Evolutionary conservation across 129 eudicot genomes (phyloP), one percentile per base, ranked within the genome.

Genomic region (Escallonia rubra): DNA sequence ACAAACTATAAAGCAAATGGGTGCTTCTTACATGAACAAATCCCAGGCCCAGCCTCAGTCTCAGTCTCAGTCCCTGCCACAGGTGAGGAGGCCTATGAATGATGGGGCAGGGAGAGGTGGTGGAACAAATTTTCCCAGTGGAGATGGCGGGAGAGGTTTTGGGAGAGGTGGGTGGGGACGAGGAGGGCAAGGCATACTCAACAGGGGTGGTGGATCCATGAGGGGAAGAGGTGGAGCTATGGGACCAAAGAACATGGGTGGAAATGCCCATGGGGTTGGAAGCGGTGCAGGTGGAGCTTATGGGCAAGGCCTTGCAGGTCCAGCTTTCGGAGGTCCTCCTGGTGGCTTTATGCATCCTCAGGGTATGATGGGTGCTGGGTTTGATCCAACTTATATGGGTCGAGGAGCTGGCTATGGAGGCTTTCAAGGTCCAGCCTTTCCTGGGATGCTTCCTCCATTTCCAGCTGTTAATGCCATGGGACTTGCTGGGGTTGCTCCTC

Each of bases 341-440:
- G 95, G 86, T 48, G 97, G 97, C 48, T 69, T 87, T 66, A 91
- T 91, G 97, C 97, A 74, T 76, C 96, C 96, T 58, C 95, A 90
- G 59, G 89, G 90, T 58, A 87, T 90, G 96, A 87, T 91, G 97
- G 97, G 96, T 34, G 78, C 90, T 42, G 96, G 97, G 41, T 87
- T 91, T 79, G 97, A 91, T 63, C 97, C 95, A 45, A 75, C 83
- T 1, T 91, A 72, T 74, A 91, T 91, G 96, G 97, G 92, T 74
- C 84, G 96, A 10, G 97, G 97, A 67, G 95, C 71, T 8, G 97
- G 91, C 39, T 91, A 85, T 57, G 96, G 97, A n/a, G 97, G 97
- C 41, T 91, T 87, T 79, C 82, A 96, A 2, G 95, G 95, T 57
- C 85, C 96, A 55, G 85, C 69, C 48, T 87, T 85, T 72, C 97